Conservation (phyloP, 169 alveolate species). For the Toxoplasma gondii region DNA sequence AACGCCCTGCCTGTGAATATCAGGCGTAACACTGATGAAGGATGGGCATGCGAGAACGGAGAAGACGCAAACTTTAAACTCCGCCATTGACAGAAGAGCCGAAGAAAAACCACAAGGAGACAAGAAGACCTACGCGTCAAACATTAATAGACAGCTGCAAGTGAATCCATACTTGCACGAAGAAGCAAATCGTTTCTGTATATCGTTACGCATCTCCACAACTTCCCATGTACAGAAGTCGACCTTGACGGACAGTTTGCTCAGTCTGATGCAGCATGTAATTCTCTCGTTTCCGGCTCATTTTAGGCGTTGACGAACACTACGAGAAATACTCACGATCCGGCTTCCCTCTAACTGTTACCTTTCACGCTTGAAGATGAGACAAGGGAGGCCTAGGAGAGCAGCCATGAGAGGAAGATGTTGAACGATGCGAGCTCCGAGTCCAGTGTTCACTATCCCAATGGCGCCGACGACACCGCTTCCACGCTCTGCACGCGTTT, state of each 20-base stretch:
- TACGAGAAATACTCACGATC: no score
- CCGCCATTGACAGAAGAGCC: not conserved
- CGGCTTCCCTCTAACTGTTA: not conserved
- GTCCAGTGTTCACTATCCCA: not conserved
- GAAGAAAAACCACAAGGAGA: not conserved
- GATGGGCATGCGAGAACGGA: no score
- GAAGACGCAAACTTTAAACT: not conserved
- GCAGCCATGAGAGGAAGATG: conserved; percentile 45
- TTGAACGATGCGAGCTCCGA: not conserved
- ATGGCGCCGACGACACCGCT: not conserved
- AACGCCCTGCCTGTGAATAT: no score
- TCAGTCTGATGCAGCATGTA: no score
- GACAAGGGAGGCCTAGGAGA: conserved; percentile 14
- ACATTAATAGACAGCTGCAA: not conserved
- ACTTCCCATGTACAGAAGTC: no score
- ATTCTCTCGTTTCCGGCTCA: no score
- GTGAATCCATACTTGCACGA: no score
- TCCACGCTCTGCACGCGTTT: not conserved
- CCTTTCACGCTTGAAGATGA: not conserved
- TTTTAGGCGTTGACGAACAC: no score
- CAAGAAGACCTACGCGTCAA: not conserved
- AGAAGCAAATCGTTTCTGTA: no score
- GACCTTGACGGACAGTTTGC: no score
- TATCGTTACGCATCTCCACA: no score
- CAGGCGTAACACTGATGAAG: no score